Base-by-base conservation (phyloP, 257 asterid genomes). In the Phtheirospermum japonicum region DNA sequence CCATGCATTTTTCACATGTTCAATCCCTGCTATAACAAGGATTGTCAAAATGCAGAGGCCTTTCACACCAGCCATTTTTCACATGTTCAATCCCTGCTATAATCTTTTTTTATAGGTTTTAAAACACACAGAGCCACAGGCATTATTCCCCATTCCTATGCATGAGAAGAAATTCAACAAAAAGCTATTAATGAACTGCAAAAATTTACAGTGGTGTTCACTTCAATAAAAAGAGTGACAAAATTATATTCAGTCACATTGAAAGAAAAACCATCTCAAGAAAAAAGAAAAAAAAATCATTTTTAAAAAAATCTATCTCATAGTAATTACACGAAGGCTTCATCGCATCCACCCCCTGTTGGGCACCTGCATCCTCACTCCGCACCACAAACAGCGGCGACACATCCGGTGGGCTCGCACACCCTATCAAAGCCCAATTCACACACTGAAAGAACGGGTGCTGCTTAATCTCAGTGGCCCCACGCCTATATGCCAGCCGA, bases 321-420 rank as follows among this genome's bases (percentile, higher is more conserved):
- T 73, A 76, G 84, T 82, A 82, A 76, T 82, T 82, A 52, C 80
- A 85, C 0, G 88, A 70, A 19, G 83, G 81, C 78, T 82, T 82
- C 72, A n/a, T n/a, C n/a, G 79, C 81, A 59, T 82, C 85, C 57
- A 82, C 83, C 6, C 79, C 77, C n/a, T n/a, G n/a, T 7, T 75
- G 69, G 55, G 5, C 69, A 51, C 65, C 76, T 11, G 31, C 69
- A 30, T 30, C 75, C 1, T 66, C 75, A 0, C n/a, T n/a, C n/a
- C 28, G 32, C 74, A 58, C 33, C 19, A 60, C 45, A 9, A 79
- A 78, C 1, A 77, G 82, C 0, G 63, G 57, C 5, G 85, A 85
- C 5, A 79, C 79, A 5, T 79, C 81, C 5, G 88, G 88, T 0
- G 88, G 88, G 55, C 83, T 82, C 4, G 88, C 83, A 11, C 85